Conservation (phyloP, 345 rosid species). For the Eucalyptus tenuipes region DNA sequence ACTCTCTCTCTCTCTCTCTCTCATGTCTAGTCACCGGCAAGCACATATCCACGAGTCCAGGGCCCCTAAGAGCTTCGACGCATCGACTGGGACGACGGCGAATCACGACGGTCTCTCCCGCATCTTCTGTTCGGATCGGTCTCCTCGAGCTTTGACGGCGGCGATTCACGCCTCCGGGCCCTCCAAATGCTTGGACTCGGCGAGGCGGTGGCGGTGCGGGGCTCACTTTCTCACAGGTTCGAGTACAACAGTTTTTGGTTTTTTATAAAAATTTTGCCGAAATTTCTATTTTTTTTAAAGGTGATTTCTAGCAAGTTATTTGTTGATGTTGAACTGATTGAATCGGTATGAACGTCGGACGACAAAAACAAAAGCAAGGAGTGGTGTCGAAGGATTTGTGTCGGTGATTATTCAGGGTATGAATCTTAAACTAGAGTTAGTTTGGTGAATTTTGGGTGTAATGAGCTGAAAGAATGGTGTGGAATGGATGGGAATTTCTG, state of each 20-base stretch:
- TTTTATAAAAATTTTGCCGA: not conserved
- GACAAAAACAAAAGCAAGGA: not conserved
- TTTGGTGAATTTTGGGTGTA: not conserved
- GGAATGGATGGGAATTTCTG: not conserved
- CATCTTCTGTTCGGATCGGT: not conserved
- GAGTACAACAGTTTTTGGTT: not conserved
- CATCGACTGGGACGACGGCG: fast-evolving
- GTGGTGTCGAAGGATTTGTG: not conserved
- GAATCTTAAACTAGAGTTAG: not conserved
- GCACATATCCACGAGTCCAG: not conserved
- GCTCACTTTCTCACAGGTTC: not conserved
- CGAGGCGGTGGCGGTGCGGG: not conserved
- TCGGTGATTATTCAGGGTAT: not conserved
- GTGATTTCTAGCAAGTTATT: not conserved
- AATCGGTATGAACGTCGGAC: not conserved
- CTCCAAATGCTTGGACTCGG: too few species aligned
- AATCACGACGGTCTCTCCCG: not conserved
- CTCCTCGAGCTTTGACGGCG: not conserved
- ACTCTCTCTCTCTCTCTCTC: not conserved
- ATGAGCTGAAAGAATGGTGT: not conserved
- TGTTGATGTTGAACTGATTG: not conserved
- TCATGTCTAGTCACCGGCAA: not conserved
- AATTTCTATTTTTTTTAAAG: not conserved
- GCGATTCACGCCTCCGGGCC: not conserved
- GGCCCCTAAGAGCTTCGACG: not conserved